phyloP scores from a whole-genome alignment of 1,139 yeast species.

The Candida gigantensis region DNA sequence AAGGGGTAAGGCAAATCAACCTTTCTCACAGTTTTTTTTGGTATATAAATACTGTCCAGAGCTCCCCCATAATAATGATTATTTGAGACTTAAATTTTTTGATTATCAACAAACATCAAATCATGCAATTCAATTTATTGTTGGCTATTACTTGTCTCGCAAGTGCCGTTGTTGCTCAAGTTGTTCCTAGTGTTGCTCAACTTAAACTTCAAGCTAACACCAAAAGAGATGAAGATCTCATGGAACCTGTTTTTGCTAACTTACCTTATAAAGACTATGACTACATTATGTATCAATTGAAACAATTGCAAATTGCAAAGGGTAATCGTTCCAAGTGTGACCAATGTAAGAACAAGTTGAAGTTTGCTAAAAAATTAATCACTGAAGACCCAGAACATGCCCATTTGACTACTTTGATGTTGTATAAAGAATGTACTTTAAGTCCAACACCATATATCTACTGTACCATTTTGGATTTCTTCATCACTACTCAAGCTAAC shows the following conservation, averaged over 20 bases:
- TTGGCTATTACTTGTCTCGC: neutral
- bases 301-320: conserved; percentile 24
- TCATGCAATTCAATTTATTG: conserved; percentile 1
- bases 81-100: too few species aligned
- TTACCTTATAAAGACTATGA: conserved; percentile 32
- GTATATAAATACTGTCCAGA: too few species aligned
- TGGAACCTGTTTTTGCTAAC: conserved; percentile 27
- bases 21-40: too few species aligned
- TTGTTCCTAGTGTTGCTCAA: conserved; percentile 20
- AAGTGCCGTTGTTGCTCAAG: conserved; percentile 13
- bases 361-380: conserved; percentile 29
- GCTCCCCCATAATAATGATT: too few species aligned
- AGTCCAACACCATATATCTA: conserved; percentile 24
- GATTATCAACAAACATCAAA: neutral
- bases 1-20: too few species aligned
- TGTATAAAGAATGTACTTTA: conserved; percentile 36
- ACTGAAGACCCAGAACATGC: conserved; percentile 32
- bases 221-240: conserved; percentile 20
- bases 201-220: conserved; percentile 20
- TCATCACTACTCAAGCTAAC: conserved; percentile 36
- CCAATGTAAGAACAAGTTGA: conserved; percentile 36
- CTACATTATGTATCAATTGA: conserved; percentile 29
- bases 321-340: conserved; percentile 33
- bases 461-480: conserved; percentile 39
- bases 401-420: conserved; percentile 36